Conservation (phyloP, 768 basidiomycete species). For the Xanthoconium stramineum region DNA sequence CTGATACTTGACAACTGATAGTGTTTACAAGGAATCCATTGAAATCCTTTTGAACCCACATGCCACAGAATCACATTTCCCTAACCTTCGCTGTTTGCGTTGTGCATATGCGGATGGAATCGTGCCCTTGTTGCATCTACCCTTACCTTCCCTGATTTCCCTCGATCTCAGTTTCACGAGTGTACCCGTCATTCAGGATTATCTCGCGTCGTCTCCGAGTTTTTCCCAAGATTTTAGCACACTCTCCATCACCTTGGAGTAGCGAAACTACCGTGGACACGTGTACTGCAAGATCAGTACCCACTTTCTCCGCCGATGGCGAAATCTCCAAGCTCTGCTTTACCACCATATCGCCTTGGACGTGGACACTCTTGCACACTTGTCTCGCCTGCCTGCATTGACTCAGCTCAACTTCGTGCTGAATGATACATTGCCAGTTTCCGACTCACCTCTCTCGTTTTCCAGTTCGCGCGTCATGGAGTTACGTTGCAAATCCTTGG, state of each 20-base stretch:
- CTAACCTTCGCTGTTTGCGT: not conserved
- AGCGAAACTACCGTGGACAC: too few species aligned
- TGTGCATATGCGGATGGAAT: not conserved
- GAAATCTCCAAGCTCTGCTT: not conserved
- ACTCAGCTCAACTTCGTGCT: not conserved
- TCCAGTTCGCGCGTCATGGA: not conserved
- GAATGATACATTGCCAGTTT: not conserved
- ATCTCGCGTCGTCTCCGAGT: not conserved
- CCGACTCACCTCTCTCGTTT: not conserved
- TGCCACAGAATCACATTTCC: not conserved
- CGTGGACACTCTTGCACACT: not conserved
- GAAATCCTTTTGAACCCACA: not conserved
- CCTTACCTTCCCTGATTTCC: not conserved
- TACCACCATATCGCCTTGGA: not conserved
- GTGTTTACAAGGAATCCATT: not conserved
- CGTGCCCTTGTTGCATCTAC: not conserved
- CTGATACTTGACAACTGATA: too few species aligned
- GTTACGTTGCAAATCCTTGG: not conserved
- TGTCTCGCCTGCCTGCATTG: not conserved
- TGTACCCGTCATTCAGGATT: not conserved
- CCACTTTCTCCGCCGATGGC: not conserved
- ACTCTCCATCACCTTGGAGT: not conserved
- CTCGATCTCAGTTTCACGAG: not conserved
- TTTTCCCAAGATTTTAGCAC: not conserved
- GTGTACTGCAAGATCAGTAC: too few species aligned